Evolutionary conservation across 2,329 filamentous ascomycete genomes (phyloP), one percentile per base, ranked within the genome.

Genomic region (Pseudogymnoascus sp.): DNA sequence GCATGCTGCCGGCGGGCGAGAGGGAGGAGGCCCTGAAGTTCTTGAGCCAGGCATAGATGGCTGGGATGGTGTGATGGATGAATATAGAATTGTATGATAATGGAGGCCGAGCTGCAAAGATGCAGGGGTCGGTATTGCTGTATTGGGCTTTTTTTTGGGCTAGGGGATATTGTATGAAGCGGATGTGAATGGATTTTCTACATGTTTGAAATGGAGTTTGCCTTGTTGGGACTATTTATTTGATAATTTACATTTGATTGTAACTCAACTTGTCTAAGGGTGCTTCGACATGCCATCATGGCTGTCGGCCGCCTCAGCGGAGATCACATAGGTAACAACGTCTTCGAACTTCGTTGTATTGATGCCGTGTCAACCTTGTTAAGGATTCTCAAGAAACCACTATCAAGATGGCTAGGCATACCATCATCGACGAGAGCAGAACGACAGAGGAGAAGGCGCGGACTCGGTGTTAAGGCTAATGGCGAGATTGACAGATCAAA

Each of bases 1-100:
- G 88, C 71, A 92, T 93, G 75, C 85, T 99, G 79, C 91, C 93
- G 17, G 88, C 93, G 60, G 86, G 85, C 68, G 93, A 99, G 82
- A 89, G 91, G 75, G 92, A 97, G 77, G 72, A 71, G 63, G 73
- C 73, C 1, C 63, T 74, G 60, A 73, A 67, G 46, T 74, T 70
- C 62, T 70, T 74, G 68, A 65, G 61, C 13, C 65, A 62, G 62
- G 62, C 62, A 6, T 63, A 42, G 46, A 60, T 17, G 21, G 9
- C 53, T 46, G 13, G 13, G 7, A 26, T 33, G 17, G 10, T 11
- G 17, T 56, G 50, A 15, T 7, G 29, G n/a, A 9, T 35, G 50
- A 35, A 21, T 56, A 33, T 56, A 9, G 50, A 56, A 56, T 33
- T 56, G 50, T 56, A 56, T 56, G 50, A 56, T 56, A 56, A 56